Percentiles rank a stretch among this genome's conserved stretches.
These are phyloP conservation scores for Plasmodium inui DNA, from an alignment of 169 alveolate species.

Conservation along the genomic window DNA sequence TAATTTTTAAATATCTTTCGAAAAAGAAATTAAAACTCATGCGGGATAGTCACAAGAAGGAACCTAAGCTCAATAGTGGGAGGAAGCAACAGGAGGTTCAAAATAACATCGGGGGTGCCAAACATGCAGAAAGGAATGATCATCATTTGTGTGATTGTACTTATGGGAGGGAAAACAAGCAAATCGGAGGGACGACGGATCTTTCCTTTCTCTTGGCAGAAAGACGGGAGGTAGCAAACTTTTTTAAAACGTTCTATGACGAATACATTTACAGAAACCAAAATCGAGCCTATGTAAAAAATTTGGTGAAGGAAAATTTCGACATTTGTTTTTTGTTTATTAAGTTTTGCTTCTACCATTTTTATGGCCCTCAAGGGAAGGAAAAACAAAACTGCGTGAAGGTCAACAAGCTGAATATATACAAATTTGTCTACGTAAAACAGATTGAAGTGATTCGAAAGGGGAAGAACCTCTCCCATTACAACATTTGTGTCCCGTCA, in stretches of 20 bases:
- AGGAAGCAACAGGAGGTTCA: not conserved
- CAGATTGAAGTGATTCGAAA: constrained; percentile 49
- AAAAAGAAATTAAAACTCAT: not conserved
- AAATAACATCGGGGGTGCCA: not conserved
- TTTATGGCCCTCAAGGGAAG: not conserved
- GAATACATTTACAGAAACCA: constrained; percentile 59
- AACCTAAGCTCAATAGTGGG: not conserved
- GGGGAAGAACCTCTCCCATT: not conserved
- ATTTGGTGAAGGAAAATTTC: constrained; percentile 34
- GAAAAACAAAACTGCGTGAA: not conserved
- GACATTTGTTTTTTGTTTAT: constrained; percentile 62
- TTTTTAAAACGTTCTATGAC: constrained; percentile 41
- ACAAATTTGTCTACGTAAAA: constrained; percentile 53
- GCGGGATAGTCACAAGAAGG: not conserved
- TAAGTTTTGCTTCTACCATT: constrained; percentile 46
- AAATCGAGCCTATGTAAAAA: constrained; percentile 28
- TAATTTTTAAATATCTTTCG: constrained; percentile 47
- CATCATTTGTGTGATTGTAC: not conserved
- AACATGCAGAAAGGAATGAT: not conserved
- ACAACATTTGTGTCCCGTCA: constrained; percentile 61
- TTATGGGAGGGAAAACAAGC: not conserved
- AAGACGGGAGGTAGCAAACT: constrained; percentile 8
- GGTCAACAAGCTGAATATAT: constrained; percentile 2
- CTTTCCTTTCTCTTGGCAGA: constrained; percentile 18
- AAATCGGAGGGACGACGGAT: not conserved